Conservation (phyloP, 768 basidiomycete genomes). For the Trametes villosa region DNA sequence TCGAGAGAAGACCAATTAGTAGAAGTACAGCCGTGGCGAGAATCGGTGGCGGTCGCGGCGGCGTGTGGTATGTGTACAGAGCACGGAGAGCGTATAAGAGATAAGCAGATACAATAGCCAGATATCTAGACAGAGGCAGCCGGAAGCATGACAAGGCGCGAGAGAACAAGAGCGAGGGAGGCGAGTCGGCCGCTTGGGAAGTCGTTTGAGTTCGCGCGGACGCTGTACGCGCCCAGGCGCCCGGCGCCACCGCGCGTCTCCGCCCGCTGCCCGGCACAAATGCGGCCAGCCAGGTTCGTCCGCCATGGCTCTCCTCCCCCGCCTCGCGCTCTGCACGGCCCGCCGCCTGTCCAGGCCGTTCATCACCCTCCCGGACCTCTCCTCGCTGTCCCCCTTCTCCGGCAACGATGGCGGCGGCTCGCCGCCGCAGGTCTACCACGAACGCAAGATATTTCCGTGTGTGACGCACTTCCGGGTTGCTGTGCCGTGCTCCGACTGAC, state of each 20-base stretch:
- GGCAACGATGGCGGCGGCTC: constrained; percentile 32
- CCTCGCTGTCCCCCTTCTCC: constrained; percentile 47
- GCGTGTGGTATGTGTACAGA: constrained; percentile 2
- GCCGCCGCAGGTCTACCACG: constrained; percentile 70
- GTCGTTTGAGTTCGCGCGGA: constrained; percentile 6
- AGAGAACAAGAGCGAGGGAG: not conserved
- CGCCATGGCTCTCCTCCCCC: constrained; percentile 23
- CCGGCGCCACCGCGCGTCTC: constrained; percentile 12
- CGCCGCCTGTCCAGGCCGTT: constrained; percentile 13
- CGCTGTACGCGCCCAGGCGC: constrained; percentile 3
- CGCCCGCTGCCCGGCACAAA: not conserved
- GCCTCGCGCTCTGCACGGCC: constrained; percentile 11
- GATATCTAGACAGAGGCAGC: constrained; percentile 15
- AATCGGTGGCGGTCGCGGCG: not conserved
- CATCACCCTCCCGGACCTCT: constrained; percentile 51
- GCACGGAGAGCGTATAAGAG: not conserved
- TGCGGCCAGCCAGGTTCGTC: not conserved
- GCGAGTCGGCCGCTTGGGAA: constrained; percentile 12
- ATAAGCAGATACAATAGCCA: constrained; percentile 15
- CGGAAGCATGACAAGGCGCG: constrained; percentile 5
- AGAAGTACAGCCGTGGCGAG: constrained; percentile 11
- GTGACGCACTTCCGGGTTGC: constrained; percentile 38
- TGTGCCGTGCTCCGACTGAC: constrained; percentile 13
- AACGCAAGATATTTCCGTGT: constrained; percentile 88
- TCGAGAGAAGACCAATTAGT: not conserved